phyloP scores from a whole-genome alignment of 805 yeast species.

The Diddensiella caesifluorescens region DNA sequence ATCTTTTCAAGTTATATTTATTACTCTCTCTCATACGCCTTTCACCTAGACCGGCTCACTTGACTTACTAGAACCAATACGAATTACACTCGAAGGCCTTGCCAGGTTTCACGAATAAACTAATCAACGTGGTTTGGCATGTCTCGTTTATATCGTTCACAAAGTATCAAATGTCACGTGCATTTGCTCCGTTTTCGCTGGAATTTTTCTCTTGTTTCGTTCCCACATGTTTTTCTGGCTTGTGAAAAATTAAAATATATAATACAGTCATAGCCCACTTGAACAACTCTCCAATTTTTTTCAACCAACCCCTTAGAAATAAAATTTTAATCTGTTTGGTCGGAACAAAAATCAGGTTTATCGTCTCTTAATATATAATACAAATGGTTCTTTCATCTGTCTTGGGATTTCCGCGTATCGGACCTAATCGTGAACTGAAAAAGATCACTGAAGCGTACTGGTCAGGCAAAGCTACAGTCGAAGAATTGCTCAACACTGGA shows the following conservation, averaged over 20 bases:
- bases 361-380: no score
- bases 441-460: constrained; percentile 99
- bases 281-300: neutral
- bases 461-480: constrained; percentile 86
- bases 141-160: no score
- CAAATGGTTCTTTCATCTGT: constrained; percentile 95
- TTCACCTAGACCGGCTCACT: no score
- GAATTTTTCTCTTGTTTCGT: constrained; percentile 4
- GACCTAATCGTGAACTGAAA: constrained; percentile 98
- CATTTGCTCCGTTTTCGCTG: constrained; percentile 3
- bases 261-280: constrained; percentile 2
- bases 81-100: no score
- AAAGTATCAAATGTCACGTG: no score
- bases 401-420: constrained; percentile 99
- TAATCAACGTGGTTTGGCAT: no score
- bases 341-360: constrained; percentile 8
- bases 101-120: no score
- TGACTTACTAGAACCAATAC: no score
- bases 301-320: constrained; percentile 1
- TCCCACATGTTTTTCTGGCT: neutral
- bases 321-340: neutral
- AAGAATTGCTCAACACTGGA: constrained; percentile 86
- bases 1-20: no score
- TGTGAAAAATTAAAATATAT: neutral
- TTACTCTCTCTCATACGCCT: no score